Percentiles rank a stretch among this genome's conserved stretches.
phyloP scores from a whole-genome alignment of 2,329 filamentous ascomycete genomes.

The Coniochaeta hoffmannii region DNA sequence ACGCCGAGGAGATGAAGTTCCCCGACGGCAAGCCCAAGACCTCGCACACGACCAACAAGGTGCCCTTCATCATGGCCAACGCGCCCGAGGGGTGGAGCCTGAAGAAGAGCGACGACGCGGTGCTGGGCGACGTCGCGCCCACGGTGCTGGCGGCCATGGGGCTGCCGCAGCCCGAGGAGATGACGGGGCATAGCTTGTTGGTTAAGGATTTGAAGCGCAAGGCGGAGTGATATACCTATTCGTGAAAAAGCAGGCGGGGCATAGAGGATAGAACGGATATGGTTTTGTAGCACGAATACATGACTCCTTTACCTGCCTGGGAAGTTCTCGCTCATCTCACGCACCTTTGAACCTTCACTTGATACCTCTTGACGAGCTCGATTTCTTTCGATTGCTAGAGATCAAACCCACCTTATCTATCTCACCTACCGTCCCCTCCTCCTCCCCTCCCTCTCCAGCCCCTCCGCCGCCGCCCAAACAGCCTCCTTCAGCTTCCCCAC shows the following conservation, averaged over 20 bases:
- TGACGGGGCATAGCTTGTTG: conserved; percentile 81
- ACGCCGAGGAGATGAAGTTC: conserved; percentile 99
- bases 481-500: conserved; percentile 54
- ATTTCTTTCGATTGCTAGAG: neutral
- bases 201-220: conserved; percentile 52
- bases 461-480: conserved; percentile 42
- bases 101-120: conserved; percentile 69
- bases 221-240: neutral
- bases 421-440: neutral
- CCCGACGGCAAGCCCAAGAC: conserved; percentile 95
- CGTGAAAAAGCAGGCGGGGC: neutral
- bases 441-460: neutral
- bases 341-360: no score
- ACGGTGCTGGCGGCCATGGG: conserved; percentile 89
- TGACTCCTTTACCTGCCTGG: no score
- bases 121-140: conserved; percentile 96
- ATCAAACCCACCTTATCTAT: neutral
- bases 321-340: no score
- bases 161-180: conserved; percentile 79
- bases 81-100: conserved; percentile 84
- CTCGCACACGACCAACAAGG: conserved; percentile 95
- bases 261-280: neutral
- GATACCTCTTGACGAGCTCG: no score
- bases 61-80: conserved; percentile 97
- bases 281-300: no score